Evolutionary conservation across 1,284 basidiomycete species (phyloP).

Genomic region (Marasmius tenuissimus): DNA sequence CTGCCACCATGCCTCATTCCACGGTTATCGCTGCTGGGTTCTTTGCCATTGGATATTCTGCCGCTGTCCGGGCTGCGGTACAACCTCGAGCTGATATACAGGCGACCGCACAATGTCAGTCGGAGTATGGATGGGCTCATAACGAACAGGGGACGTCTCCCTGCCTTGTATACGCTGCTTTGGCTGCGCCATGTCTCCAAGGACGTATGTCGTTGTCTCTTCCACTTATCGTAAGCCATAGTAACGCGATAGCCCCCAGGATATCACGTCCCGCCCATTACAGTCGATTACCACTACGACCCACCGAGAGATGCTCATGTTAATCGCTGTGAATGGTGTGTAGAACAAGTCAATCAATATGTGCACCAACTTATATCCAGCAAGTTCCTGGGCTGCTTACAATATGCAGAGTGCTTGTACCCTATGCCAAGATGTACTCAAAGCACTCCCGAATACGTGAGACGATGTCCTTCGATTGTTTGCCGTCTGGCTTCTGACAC

Average conservation of each 20-base stretch:
- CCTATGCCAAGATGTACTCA: constrained; percentile 20
- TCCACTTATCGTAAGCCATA: background rate
- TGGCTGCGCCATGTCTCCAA: background rate
- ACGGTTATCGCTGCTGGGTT: background rate
- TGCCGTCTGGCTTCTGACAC: background rate
- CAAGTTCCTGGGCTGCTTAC: constrained; percentile 23
- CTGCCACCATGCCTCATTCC: background rate
- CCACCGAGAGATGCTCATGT: too few species aligned
- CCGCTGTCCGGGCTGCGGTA: background rate
- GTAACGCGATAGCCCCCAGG: background rate
- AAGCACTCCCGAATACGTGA: background rate
- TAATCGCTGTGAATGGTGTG: background rate
- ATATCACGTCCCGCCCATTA: too few species aligned
- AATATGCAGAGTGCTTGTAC: constrained; percentile 22
- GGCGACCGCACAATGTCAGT: background rate
- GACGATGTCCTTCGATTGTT: background rate
- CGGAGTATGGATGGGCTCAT: background rate
- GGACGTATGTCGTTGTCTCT: background rate
- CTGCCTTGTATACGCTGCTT: background rate
- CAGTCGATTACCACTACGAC: too few species aligned
- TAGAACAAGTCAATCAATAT: too few species aligned
- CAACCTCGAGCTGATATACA: background rate
- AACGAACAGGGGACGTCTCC: background rate
- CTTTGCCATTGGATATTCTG: background rate
- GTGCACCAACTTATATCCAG: background rate